Evolutionary conservation across 495 filamentous ascomycete genomes (phyloP).

Genomic region (Trichocladium uniseriatum): DNA sequence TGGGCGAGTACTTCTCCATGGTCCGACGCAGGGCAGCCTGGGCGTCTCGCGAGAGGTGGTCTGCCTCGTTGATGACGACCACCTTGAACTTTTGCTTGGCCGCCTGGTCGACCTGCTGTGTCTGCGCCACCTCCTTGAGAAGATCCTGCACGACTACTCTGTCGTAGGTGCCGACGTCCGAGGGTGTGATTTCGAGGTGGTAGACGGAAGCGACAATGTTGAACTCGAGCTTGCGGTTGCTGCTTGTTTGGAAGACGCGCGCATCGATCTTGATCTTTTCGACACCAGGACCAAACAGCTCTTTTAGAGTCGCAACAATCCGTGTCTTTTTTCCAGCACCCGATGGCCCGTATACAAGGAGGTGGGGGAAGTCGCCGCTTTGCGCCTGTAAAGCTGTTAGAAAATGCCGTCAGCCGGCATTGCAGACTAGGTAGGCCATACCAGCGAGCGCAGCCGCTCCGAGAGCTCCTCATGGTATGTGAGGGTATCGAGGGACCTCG

Average conservation of each 20-base stretch:
- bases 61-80: constrained; percentile 98
- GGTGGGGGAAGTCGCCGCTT: constrained; percentile 93
- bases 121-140: constrained; percentile 95
- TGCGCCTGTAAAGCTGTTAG: constrained; percentile 55
- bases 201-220: constrained; percentile 95
- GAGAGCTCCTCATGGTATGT: constrained; percentile 87
- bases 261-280: constrained; percentile 98
- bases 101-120: constrained; percentile 85
- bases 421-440: constrained; percentile 36
- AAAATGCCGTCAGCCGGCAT: neutral
- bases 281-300: constrained; percentile 83
- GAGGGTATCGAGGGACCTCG: constrained; percentile 76
- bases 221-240: constrained; percentile 96
- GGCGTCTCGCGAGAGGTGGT: constrained; percentile 86
- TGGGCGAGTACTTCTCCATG: constrained; percentile 99
- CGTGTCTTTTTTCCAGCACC: constrained; percentile 97
- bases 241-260: constrained; percentile 87
- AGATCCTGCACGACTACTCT: constrained; percentile 91
- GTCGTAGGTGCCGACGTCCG: constrained; percentile 94
- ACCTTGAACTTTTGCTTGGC: constrained; percentile 95
- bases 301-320: constrained; percentile 85
- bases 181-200: constrained; percentile 95
- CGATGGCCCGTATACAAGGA: constrained; percentile 91
- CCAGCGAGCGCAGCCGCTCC: constrained; percentile 74
- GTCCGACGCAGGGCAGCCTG: constrained; percentile 91